Evolutionary conservation across 805 yeast genomes (phyloP), one percentile per base, ranked within the genome.

Genomic region (Kodamaea fukazawae): DNA sequence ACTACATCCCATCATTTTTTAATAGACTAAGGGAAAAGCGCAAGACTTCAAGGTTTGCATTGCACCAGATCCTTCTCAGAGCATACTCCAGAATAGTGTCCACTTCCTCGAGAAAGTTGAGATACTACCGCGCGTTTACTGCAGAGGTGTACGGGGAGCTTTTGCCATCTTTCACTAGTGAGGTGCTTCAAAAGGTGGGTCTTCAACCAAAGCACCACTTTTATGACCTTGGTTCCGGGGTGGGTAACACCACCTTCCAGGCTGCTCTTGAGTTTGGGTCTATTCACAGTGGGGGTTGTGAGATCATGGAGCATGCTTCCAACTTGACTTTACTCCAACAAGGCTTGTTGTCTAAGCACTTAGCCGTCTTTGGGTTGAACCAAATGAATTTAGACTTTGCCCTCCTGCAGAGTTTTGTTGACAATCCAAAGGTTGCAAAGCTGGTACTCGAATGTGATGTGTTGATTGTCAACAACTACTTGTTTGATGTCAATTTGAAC

Each of bases 161-260:
- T 42, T 68, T 90, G 57, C 97, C 97, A 1, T 66, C 71, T 4
- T 86, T 90, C 49, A 68, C 86, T 30, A 74, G 88, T 29, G 78
- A 72, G 48, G 83, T 86, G 3, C 49, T 70, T 32, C 59, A 67
- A 8, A 84, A 82, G 53, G 82, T 88, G 36, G 73, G 71, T 1
- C 62, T 89, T 36, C 59, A 65, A 27, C 69, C 77, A 1, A 61
- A 60, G 1, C 74, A 77, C 32, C 75, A 69, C n/a, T 89, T 88
- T 53, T 79, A 90, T 46, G 97, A 90, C 61, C 67, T 90, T 16
- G 97, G 97, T 0, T 87, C 96, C 0, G 97, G 97, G 11, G 96
- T 90, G 11, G 97, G 96, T 0, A 90, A 90, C 55, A 87, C 96
- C 42, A 83, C 85, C 0, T 73, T 89, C 30, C 96, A 89, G 58